phyloP scores from a whole-genome alignment of 352 stramenopile species.

The Phytophthora ohioensis region DNA sequence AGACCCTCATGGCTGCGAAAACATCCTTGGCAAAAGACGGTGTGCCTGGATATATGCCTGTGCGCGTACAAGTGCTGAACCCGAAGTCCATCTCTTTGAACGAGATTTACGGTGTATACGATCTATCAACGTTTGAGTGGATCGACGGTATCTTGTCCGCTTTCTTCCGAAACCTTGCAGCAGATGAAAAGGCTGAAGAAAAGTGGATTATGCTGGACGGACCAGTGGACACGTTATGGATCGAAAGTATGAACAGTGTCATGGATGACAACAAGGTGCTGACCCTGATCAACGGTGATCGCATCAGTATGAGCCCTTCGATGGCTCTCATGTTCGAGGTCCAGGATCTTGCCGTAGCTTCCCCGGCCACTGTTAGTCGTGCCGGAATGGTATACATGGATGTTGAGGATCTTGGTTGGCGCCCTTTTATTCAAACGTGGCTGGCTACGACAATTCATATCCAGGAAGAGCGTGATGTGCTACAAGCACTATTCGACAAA shows the following conservation, averaged over 20 bases:
- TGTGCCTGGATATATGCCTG: constrained; percentile 80
- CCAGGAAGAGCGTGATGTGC: constrained; percentile 72
- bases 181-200: constrained; percentile 80
- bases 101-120: constrained; percentile 93
- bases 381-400: constrained; percentile 96
- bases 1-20: constrained; percentile 77
- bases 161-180: constrained; percentile 82
- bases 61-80: constrained; percentile 89
- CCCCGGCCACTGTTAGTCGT: constrained; percentile 93
- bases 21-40: constrained; percentile 80
- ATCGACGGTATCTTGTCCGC: constrained; percentile 87
- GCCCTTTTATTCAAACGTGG: constrained; percentile 83
- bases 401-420: constrained; percentile 83
- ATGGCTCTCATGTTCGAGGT: constrained; percentile 96
- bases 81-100: constrained; percentile 91
- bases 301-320: constrained; percentile 85
- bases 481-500: constrained; percentile 81
- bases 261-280: constrained; percentile 92
- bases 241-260: constrained; percentile 92
- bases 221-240: constrained; percentile 90
- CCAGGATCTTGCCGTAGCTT: constrained; percentile 94
- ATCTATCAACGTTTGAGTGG: constrained; percentile 89
- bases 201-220: constrained; percentile 93
- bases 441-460: constrained; percentile 66
- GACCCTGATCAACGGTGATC: constrained; percentile 88